Conservation (phyloP, 441 rosid species). For the Melastoma candidum region DNA sequence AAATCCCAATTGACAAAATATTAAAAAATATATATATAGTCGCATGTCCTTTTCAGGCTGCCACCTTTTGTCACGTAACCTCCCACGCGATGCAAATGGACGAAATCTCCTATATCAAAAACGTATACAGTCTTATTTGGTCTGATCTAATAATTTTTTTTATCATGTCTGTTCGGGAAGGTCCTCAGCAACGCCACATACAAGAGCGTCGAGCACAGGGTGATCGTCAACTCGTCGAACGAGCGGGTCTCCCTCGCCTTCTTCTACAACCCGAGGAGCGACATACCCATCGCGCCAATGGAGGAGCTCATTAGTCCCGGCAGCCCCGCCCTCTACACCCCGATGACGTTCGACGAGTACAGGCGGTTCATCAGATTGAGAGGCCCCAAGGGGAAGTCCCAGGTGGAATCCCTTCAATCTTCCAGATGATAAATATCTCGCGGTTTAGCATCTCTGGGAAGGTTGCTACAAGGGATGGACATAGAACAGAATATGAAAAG, state of each 20-base stretch:
- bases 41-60: too few relatives aligned
- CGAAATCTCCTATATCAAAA: too few relatives aligned
- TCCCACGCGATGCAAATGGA: too few relatives aligned
- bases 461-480: too few relatives aligned
- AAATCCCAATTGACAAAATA: too few relatives aligned
- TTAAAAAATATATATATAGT: too few relatives aligned
- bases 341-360: conserved; percentile 82
- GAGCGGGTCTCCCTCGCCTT: conserved; percentile 77
- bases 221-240: conserved; percentile 50
- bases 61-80: too few relatives aligned
- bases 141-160: too few relatives aligned
- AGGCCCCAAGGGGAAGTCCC: conserved; percentile 80
- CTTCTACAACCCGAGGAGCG: conserved; percentile 90
- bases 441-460: too few relatives aligned
- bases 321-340: conserved; percentile 44
- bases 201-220: conserved; percentile 88
- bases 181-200: conserved; percentile 70
- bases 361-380: conserved; percentile 57
- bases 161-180: conserved; percentile 28
- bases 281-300: conserved; percentile 54
- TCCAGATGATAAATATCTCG: conserved; percentile 22
- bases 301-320: conserved; percentile 45
- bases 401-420: conserved; percentile 57
- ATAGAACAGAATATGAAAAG: too few relatives aligned
- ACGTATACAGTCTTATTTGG: too few relatives aligned